phyloP scores from a whole-genome alignment of 805 yeast genomes.

The Teunomyces aglyptinius region DNA sequence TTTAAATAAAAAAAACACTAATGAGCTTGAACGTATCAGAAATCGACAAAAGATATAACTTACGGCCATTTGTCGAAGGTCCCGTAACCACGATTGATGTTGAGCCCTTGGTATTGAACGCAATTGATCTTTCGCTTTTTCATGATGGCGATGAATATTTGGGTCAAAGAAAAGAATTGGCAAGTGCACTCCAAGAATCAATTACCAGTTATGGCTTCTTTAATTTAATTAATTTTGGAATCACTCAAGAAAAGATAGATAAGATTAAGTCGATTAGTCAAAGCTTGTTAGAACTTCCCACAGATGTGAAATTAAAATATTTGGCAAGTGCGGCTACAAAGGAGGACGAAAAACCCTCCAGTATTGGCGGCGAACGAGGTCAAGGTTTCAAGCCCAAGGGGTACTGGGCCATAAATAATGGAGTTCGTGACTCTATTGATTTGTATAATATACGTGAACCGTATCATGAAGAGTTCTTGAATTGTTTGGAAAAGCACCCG shows the following conservation, averaged over 20 bases:
- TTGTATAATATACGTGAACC: slow-evolving; percentile 44
- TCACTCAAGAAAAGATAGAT: slow-evolving; percentile 4
- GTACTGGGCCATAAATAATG: slow-evolving; percentile 47
- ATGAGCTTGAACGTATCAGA: slow-evolving; percentile 1
- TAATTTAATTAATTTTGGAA: slow-evolving; percentile 10
- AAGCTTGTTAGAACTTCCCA: slow-evolving; percentile 9
- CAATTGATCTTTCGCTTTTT: slow-evolving; percentile 9
- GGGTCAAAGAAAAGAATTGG: slow-evolving; percentile 7
- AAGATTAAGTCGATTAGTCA: slow-evolving; percentile 10
- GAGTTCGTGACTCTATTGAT: slow-evolving; percentile 43
- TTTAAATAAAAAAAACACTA: too few relatives aligned
- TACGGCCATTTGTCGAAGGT: slow-evolving; percentile 11
- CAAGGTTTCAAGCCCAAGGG: slow-evolving; percentile 48
- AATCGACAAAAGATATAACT: slow-evolving; percentile 10
- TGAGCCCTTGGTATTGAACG: slow-evolving; percentile 8
- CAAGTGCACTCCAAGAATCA: slow-evolving; percentile 8
- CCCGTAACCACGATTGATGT: slow-evolving; percentile 1
- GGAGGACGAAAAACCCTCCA: slow-evolving; percentile 9
- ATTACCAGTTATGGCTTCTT: slow-evolving; percentile 10
- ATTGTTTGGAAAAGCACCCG: slow-evolving; percentile 31
- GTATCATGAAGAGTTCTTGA: slow-evolving; percentile 31
- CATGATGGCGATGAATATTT: slow-evolving; percentile 7
- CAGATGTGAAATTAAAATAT: slow-evolving; percentile 7
- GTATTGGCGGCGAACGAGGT: slow-evolving; percentile 46
- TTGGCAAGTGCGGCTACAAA: slow-evolving; percentile 12